Percentiles rank a stretch among this genome's conserved stretches.
Evolutionary conservation across 2,329 filamentous ascomycete genomes (phyloP).

Genomic region (Neopestalotiopsis rosae): DNA sequence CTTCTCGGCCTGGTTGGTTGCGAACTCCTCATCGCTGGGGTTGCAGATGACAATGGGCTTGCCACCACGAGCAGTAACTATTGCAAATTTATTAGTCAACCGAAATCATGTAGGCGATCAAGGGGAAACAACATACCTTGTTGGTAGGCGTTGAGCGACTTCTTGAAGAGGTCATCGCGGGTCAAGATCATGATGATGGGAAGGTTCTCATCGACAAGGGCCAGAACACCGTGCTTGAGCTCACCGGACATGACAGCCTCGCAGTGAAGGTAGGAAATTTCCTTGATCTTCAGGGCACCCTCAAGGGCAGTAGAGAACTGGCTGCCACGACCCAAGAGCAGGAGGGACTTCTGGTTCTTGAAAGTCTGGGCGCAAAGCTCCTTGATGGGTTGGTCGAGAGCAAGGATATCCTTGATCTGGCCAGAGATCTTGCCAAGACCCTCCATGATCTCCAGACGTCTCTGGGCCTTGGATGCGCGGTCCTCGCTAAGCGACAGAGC

Average conservation of each 20-base stretch:
- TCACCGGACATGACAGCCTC: slow-evolving; percentile 99
- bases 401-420: slow-evolving; percentile 90
- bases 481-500: slow-evolving; percentile 95
- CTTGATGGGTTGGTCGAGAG: slow-evolving; percentile 94
- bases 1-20: slow-evolving; percentile 86
- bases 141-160: slow-evolving; percentile 99
- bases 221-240: slow-evolving; percentile 97
- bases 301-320: slow-evolving; percentile 98
- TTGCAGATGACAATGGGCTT: slow-evolving; percentile 99
- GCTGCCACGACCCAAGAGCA: slow-evolving; percentile 91
- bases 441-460: slow-evolving; percentile 95
- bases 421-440: slow-evolving; percentile 85
- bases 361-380: slow-evolving; percentile 88
- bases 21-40: slow-evolving; percentile 86
- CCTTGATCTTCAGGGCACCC: slow-evolving; percentile 99
- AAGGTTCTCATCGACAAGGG: slow-evolving; percentile 95
- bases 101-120: background rate
- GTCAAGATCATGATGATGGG: slow-evolving; percentile 99
- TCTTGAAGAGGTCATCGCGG: slow-evolving; percentile 93
- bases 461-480: slow-evolving; percentile 89
- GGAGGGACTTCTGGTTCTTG: slow-evolving; percentile 95
- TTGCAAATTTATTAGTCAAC: slow-evolving; percentile 28
- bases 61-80: slow-evolving; percentile 92
- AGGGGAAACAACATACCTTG: slow-evolving; percentile 66
- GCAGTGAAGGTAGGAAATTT: slow-evolving; percentile 99